Conservation (phyloP, 2,329 filamentous ascomycete genomes). For the Claviceps maximensis region DNA sequence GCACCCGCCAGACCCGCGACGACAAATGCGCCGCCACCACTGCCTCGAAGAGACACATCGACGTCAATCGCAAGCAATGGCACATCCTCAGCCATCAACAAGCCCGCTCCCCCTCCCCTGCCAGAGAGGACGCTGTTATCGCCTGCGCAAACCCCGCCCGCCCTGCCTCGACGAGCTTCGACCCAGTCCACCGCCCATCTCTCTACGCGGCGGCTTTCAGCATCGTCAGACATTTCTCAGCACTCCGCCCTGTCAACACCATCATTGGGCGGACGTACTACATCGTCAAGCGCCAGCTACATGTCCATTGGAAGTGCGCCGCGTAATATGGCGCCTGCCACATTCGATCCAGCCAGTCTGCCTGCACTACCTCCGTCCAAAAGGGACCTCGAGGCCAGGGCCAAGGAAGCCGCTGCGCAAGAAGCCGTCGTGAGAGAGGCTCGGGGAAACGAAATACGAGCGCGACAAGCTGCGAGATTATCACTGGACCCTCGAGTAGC, state of each 20-base stretch:
- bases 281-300: constrained; percentile 35
- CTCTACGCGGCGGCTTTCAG: constrained; percentile 37
- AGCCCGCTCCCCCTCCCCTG: constrained; percentile 20
- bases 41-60: constrained; percentile 20
- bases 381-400: constrained; percentile 38
- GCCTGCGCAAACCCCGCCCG: constrained; percentile 28
- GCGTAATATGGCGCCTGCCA: constrained; percentile 39
- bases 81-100: constrained; percentile 5
- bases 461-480: constrained; percentile 4
- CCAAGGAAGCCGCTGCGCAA: constrained; percentile 14
- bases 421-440: constrained; percentile 3
- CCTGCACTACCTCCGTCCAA: constrained; percentile 43
- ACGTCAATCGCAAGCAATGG: constrained; percentile 7
- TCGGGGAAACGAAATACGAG: constrained; percentile 4
- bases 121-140: constrained; percentile 18
- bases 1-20: constrained; percentile 28
- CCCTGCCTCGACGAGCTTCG: constrained; percentile 37
- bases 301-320: constrained; percentile 27
- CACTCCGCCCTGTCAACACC: constrained; percentile 39
- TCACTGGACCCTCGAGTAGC: constrained; percentile 10
- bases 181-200: constrained; percentile 24
- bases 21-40: constrained; percentile 21
- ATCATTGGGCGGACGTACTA: constrained; percentile 30
- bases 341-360: constrained; percentile 41
- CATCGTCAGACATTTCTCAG: constrained; percentile 43